Base-by-base conservation (phyloP, 179 eudicot species). In the Amaranthus tricolor region DNA sequence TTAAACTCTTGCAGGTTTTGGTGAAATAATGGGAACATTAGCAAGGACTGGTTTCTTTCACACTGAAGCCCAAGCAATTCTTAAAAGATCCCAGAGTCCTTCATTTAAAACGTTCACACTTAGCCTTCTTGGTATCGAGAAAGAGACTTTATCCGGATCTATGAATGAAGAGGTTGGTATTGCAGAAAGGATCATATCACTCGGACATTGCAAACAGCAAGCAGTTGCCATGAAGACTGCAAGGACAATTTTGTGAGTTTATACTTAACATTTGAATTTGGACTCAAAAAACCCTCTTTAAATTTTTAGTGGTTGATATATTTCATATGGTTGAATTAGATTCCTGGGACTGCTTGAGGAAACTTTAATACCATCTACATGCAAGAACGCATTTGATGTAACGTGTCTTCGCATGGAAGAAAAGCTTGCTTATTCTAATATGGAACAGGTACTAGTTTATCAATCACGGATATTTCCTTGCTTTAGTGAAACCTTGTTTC, bases 341-440 rank as follows among this genome's bases (percentile, higher is more conserved):
- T 92, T 89, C 80, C 82, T 95, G 78, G 99, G 99, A 78, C 85
- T 90, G 62, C 79, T 65, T 44, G 96, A 92, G 82, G 76, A 73
- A 50, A 68, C 74, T 53, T 85, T 79, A 66, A 87, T 95, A 68
- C 97, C 97, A 74, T 21, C 77, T 66, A 84, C 90, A 73, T 95
- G 96, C 87, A 79, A 82, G 79, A 82, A 84, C 73, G 87, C 90
- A 53, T 93, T 95, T 86, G 96, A 90, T 71, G 96, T 89, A 72
- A 85, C 91, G 10, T 92, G 97, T 80, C 82, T 84, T 62, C 82
- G 86, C 70, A 95, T 95, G 99, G 99, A 92, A 85, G 90, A 88
- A 79, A 90, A 81, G 78, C 82, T 95, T 62, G 88, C 90, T 24
- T 95, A 92, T 85, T 82, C 96, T 70, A 68, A 81, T 79, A 78